phyloP scores from a whole-genome alignment of 352 stramenopile genomes.

The Globisporangium ultimum region DNA sequence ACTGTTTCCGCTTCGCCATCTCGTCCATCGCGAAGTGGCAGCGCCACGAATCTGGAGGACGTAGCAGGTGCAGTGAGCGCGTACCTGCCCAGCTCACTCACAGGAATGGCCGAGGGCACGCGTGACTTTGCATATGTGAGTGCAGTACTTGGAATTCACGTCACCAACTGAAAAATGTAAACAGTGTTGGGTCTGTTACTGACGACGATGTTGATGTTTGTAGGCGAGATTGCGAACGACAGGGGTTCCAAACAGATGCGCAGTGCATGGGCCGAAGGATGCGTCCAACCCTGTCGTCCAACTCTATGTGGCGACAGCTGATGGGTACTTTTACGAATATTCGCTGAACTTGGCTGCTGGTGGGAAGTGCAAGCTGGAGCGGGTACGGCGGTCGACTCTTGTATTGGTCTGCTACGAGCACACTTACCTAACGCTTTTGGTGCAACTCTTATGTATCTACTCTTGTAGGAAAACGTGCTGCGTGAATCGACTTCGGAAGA shows the following conservation, averaged over 20 bases:
- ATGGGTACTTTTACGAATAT: constrained; percentile 88
- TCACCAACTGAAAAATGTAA: no score
- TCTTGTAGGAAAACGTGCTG: constrained; percentile 73
- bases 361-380: constrained; percentile 80
- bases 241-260: constrained; percentile 72
- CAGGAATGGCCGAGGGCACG: constrained; percentile 82
- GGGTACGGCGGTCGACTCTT: no score
- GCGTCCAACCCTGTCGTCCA: constrained; percentile 46
- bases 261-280: constrained; percentile 72
- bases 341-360: constrained; percentile 66
- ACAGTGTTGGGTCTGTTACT: no score
- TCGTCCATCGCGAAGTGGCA: constrained; percentile 28
- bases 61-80: constrained; percentile 64
- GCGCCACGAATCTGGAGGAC: constrained; percentile 57
- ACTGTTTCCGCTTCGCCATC: constrained; percentile 9
- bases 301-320: constrained; percentile 74
- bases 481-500: constrained; percentile 81
- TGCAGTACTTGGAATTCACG: neutral
- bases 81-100: constrained; percentile 73
- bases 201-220: constrained; percentile 2
- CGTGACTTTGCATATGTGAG: constrained; percentile 84
- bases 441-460: neutral
- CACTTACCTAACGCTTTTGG: no score
- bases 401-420: constrained; percentile 10
- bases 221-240: constrained; percentile 70